phyloP scores from a whole-genome alignment of 1,284 basidiomycete species.

The Schizophyllum commune region DNA sequence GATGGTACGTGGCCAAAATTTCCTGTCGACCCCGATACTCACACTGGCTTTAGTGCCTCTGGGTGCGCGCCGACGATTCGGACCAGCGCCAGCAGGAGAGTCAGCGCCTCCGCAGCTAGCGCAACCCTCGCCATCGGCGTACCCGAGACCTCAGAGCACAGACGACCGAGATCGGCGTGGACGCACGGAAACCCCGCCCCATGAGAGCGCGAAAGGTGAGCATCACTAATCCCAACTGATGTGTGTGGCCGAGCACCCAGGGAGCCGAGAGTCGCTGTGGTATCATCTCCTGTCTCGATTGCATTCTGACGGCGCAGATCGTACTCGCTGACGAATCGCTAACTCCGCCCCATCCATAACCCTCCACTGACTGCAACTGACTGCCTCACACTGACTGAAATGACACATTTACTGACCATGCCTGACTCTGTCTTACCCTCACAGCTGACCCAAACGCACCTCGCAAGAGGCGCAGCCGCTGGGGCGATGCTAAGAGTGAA shows the following conservation, averaged over 20 bases:
- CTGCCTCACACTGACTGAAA: conserved; percentile 12
- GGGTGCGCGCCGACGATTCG: conserved; percentile 82
- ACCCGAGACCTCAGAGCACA: conserved; percentile 49
- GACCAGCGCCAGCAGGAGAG: conserved; percentile 73
- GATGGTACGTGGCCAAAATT: conserved; percentile 43
- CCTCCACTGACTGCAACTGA: not conserved
- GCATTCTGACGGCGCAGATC: not conserved
- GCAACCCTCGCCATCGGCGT: conserved; percentile 78
- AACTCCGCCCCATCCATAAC: too few relatives aligned
- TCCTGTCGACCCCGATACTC: conserved; percentile 11
- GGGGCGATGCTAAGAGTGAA: conserved; percentile 88
- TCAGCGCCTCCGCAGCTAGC: conserved; percentile 70
- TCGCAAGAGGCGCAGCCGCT: conserved; percentile 90
- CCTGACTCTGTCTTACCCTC: conserved; percentile 26
- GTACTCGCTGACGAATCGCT: conserved; percentile 9
- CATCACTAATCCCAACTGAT: conserved; percentile 15
- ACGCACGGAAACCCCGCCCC: conserved; percentile 47
- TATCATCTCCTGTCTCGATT: not conserved
- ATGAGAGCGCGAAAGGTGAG: conserved; percentile 47
- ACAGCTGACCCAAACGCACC: conserved; percentile 73
- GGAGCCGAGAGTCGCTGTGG: conserved; percentile 6
- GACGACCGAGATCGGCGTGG: conserved; percentile 49
- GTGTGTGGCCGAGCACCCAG: conserved; percentile 20
- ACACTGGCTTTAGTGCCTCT: conserved; percentile 49
- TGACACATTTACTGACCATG: conserved; percentile 56